Evolutionary conservation across 257 asterid species (phyloP), one percentile per base, ranked within the genome.

Genomic region (Perilla frutescens): DNA sequence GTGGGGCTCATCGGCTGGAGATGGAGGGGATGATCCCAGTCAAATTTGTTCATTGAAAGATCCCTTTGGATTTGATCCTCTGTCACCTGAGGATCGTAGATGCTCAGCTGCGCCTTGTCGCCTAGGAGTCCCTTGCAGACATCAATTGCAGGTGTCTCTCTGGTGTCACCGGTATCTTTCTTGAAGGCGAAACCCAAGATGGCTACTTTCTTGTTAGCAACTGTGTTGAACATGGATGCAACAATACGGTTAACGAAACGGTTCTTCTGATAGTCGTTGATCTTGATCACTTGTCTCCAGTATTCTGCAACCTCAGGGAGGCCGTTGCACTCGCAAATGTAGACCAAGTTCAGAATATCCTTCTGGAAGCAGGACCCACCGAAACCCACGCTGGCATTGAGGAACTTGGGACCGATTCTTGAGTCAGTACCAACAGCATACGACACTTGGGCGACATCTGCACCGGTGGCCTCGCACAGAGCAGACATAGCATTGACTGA

Each of bases 401-500:
- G 82, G 82, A 88, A 86, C 76, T 86, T 88, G 73, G 89, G 87
- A 6, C 93, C 93, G 2, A 88, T 88, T 79, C 93, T 84, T 8
- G 91, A 29, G 82, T 88, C 93, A 62, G 80, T 88, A 6, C 93
- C 93, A 47, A 88, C 89, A 47, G 91, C 93, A 39, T 74, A 84
- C 0, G 93, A 62, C 67, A 88, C 93, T 80, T 86, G 72, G 54
- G 87, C 6, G 36, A 88, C 91, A 73, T 88, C 87, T 8, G 93
- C 93, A 62, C 93, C 93, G 4, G 93, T 88, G 56, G 89, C 93
- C 71, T 88, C 93, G 53, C 90, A 85, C 37, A 88, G 87, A 44
- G 93, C 93, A 4, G 93, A 88, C 93, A 88, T 88, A 74, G 93
- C 89, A 60, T 88, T 88, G 70, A 92, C 98, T 0, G 98, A 92